phyloP scores from a whole-genome alignment of 306 rosid genomes.

The Castanea crenata region DNA sequence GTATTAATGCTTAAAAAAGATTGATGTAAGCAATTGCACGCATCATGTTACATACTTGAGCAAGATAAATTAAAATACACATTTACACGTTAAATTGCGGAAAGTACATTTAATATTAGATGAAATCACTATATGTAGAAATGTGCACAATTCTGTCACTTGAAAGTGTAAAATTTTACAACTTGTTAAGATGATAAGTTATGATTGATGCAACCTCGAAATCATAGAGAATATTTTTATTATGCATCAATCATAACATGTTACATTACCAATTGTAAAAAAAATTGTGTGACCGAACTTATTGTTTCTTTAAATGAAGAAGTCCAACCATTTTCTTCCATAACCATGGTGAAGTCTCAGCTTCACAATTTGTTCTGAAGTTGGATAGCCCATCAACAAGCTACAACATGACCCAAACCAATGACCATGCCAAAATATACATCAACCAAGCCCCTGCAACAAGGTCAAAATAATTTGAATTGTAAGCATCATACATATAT shows the following conservation, averaged over 20 bases:
- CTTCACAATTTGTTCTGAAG: slow-evolving; percentile 4
- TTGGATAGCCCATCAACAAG: slow-evolving; percentile 14
- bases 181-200: no score
- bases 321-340: slow-evolving; percentile 1
- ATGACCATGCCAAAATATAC: slow-evolving; percentile 32
- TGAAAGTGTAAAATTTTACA: background rate
- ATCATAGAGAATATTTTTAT: no score
- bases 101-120: slow-evolving; percentile 12
- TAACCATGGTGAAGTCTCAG: slow-evolving; percentile 1
- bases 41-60: background rate
- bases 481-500: background rate
- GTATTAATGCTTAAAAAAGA: background rate
- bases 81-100: slow-evolving; percentile 8
- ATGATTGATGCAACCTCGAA: no score
- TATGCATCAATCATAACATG: no score
- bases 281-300: background rate
- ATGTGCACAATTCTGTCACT: slow-evolving; percentile 22
- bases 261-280: no score
- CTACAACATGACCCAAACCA: slow-evolving; percentile 27
- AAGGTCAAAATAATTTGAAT: slow-evolving; percentile 11
- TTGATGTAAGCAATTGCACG: background rate
- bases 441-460: slow-evolving; percentile 50
- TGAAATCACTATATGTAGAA: slow-evolving; percentile 14
- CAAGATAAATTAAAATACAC: background rate
- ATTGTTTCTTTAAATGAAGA: slow-evolving; percentile 12